These are phyloP conservation scores for Leccinum pachyderme DNA, from an alignment of 1,284 basidiomycete species.

Conservation along the genomic window DNA sequence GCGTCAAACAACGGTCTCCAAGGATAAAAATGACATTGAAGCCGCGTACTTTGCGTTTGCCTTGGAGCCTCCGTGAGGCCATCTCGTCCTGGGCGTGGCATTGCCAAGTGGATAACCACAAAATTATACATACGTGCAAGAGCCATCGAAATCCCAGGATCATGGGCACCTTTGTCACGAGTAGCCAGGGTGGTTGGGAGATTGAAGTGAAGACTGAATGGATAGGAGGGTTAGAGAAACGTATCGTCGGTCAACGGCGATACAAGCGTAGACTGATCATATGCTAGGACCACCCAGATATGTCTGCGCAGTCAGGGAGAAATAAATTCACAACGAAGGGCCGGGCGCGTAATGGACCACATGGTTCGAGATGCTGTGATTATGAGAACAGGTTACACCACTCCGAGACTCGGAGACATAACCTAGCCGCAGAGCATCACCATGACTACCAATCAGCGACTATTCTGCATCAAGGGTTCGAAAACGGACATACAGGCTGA, in stretches of 20 bases:
- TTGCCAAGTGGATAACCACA: neutral
- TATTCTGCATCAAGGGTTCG: no score
- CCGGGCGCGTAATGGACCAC: no score
- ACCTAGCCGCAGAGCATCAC: no score
- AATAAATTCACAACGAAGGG: no score
- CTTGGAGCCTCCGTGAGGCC: neutral
- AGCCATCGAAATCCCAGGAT: neutral
- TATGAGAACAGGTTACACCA: no score
- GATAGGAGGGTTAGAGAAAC: neutral
- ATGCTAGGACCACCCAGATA: no score
- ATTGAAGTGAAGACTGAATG: neutral
- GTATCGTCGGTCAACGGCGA: neutral
- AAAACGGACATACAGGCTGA: no score
- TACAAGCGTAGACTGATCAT: no score
- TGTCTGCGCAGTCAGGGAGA: no score
- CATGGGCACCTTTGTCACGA: conserved; percentile 7
- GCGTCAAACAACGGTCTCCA: neutral
- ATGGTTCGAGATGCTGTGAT: no score
- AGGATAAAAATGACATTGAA: neutral
- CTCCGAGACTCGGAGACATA: no score
- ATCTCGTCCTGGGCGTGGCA: conserved; percentile 6
- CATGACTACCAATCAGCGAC: no score
- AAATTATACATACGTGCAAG: neutral
- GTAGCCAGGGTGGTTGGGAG: conserved; percentile 1
- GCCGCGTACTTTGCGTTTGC: conserved; percentile 4